phyloP scores from a whole-genome alignment of 805 yeast genomes.

The Myxozyma melibiosi region DNA sequence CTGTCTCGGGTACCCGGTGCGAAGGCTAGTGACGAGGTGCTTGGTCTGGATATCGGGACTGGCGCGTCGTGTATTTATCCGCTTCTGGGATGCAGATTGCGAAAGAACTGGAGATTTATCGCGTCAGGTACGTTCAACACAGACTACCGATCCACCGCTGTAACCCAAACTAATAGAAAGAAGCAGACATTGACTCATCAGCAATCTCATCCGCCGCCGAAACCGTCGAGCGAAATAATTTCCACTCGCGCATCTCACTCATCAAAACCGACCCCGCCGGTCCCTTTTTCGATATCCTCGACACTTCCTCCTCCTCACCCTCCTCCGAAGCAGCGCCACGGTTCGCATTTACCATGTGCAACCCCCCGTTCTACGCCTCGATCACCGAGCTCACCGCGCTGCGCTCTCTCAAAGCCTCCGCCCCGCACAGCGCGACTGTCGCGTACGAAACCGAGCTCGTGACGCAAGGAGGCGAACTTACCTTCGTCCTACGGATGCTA shows the following conservation, averaged over 20 bases:
- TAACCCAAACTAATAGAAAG: not conserved
- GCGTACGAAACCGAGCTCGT: constrained; percentile 48
- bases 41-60: constrained; percentile 44
- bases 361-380: constrained; percentile 56
- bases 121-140: constrained; percentile 41
- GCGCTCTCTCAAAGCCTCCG: constrained; percentile 35
- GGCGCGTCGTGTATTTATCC: constrained; percentile 55
- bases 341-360: constrained; percentile 48
- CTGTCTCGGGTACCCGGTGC: too few relatives aligned
- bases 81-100: constrained; percentile 42
- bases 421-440: constrained; percentile 36
- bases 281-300: constrained; percentile 26
- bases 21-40: not conserved
- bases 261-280: constrained; percentile 23
- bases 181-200: constrained; percentile 46
- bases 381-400: constrained; percentile 41
- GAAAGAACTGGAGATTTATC: constrained; percentile 38
- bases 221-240: constrained; percentile 40
- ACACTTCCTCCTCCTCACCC: not conserved
- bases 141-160: too few relatives aligned
- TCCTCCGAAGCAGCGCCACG: not conserved
- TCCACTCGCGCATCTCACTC: constrained; percentile 35
- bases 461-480: constrained; percentile 52
- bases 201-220: constrained; percentile 42
- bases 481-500: constrained; percentile 46